Evolutionary conservation across 257 asterid species (phyloP), one percentile per base, ranked within the genome.

Genomic region (Lantana camara): DNA sequence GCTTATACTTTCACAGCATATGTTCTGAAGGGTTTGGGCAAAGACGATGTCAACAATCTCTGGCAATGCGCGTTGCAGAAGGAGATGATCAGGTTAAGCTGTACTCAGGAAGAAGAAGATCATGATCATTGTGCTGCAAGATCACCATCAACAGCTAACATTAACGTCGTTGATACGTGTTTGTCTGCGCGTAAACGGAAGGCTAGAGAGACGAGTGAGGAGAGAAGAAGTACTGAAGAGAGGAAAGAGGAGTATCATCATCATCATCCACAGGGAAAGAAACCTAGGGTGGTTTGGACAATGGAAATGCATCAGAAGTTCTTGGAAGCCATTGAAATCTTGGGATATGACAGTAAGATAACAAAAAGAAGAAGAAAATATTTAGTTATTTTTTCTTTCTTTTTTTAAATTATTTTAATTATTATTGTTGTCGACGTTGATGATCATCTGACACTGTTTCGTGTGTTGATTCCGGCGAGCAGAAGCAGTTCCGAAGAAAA

Each of bases 401-500:
- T 9, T 38, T 38, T 14, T n/a, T n/a, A n/a, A 10, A 20, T 10
- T 0, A 23, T 64, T 51, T 11, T 3, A 2, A 17, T 4, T 54
- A 24, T 9, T 35, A n/a, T 9, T 27, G 24, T 38, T 34, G 16
- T 1, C 37, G 44, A 52, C 24, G 23, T 27, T 45, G n/a, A n/a
- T 16, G 12, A 29, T 0, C 17, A 10, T 10, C 24, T 6, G 29
- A 7, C 30, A 27, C 20, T 54, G 16, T 23, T 21, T 3, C 12
- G 7, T 1, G 48, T 22, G 14, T 29, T 10, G 15, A 7, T 14
- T 57, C 61, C 29, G 55, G 23, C 40, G n/a, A 51, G 47, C 76
- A 87, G 96, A 63, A 14, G 86, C 93, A 35, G 83, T 90, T 57
- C 95, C 95, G 1, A 90, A 82, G 79, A 90, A 72, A 76, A 85